phyloP scores from a whole-genome alignment of 257 asterid genomes.

The Penstemon davidsonii region DNA sequence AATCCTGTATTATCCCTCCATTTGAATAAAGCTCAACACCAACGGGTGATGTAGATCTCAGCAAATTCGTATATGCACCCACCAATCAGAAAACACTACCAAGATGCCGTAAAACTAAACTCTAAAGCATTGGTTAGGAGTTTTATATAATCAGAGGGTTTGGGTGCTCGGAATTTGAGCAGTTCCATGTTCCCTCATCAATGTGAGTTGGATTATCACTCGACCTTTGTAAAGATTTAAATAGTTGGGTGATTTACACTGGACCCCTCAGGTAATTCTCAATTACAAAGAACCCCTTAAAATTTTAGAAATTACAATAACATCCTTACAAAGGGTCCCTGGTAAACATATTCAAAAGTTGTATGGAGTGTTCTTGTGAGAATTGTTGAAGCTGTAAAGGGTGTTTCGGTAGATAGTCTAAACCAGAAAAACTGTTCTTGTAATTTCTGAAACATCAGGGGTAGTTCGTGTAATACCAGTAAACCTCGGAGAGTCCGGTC shows the following conservation, averaged over 20 bases:
- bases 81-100: constrained; percentile 33
- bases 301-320: no score
- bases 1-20: not conserved
- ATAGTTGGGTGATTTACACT: not conserved
- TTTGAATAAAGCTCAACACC: constrained; percentile 38
- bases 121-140: not conserved
- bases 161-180: not conserved
- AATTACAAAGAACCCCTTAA: no score
- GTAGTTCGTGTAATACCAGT: no score
- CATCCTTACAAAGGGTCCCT: no score
- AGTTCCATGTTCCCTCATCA: not conserved
- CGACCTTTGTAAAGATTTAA: not conserved
- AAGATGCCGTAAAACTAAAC: constrained; percentile 35
- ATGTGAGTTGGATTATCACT: not conserved
- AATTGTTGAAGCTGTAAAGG: no score
- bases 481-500: no score
- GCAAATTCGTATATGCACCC: constrained; percentile 47
- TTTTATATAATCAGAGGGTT: not conserved
- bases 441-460: no score
- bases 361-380: no score
- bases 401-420: no score
- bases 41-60: constrained; percentile 34
- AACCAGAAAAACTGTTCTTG: no score
- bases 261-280: no score
- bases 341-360: no score